Percentiles rank a stretch among this genome's conserved stretches.
Conservation (phyloP, 192 early-diverging fungal genomes). For the Phlyctochytrium arcticum region DNA sequence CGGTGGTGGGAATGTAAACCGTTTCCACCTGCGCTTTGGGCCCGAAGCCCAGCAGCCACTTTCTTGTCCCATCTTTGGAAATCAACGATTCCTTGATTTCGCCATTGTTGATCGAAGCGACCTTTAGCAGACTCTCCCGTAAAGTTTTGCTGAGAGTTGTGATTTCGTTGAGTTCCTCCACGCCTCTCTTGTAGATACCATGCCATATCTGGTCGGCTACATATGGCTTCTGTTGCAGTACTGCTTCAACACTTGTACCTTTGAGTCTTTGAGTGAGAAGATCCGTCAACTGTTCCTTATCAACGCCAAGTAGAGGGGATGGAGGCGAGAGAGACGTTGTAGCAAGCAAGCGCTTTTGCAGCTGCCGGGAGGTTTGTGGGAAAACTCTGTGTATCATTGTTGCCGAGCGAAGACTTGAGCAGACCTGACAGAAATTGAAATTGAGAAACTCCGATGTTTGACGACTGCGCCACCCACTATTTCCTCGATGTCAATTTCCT, state of each 20-base stretch:
- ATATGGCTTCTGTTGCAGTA: not conserved
- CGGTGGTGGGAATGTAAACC: conserved; percentile 62
- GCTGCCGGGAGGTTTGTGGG: too few species aligned
- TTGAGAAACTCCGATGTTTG: too few species aligned
- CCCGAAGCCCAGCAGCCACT: conserved; percentile 41
- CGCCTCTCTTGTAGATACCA: conserved; percentile 42
- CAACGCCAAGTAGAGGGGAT: too few species aligned
- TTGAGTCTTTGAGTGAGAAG: not conserved
- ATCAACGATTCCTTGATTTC: conserved; percentile 33
- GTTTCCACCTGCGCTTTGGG: conserved; percentile 58
- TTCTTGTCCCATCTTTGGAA: conserved; percentile 44
- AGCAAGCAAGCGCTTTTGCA: too few species aligned
- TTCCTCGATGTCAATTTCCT: too few species aligned
- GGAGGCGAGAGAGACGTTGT: too few species aligned
- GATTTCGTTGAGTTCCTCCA: conserved; percentile 64
- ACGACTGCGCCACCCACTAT: too few species aligned
- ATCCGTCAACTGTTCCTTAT: not conserved
- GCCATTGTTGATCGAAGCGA: conserved; percentile 56
- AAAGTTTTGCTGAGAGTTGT: conserved; percentile 50
- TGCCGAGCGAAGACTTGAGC: too few species aligned
- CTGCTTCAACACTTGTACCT: not conserved
- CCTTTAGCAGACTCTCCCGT: conserved; percentile 42
- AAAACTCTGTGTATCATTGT: too few species aligned
- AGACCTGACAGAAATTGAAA: too few species aligned
- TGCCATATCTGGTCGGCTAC: conserved; percentile 19